A percentile compares a stretch with the other conserved stretches of the same genome.
phyloP scores from a whole-genome alignment of 768 basidiomycete species.

The Termitomyces sp. region DNA sequence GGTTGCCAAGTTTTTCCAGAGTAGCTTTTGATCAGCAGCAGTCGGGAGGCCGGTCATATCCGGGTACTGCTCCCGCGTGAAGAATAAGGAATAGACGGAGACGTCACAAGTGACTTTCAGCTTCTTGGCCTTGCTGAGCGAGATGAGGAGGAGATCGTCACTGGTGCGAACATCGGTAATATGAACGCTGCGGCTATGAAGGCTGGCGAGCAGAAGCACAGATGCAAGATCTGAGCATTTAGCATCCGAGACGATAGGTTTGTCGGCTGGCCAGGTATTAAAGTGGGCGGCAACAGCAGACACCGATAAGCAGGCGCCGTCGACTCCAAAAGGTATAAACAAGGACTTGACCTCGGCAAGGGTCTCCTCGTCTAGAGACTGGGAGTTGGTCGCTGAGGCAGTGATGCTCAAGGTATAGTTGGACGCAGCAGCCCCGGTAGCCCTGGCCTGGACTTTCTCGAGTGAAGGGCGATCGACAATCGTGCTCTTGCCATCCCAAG shows the following conservation, averaged over 20 bases:
- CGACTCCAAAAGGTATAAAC: conserved; percentile 74
- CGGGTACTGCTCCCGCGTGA: conserved; percentile 72
- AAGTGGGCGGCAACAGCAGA: conserved; percentile 84
- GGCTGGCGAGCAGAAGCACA: conserved; percentile 87
- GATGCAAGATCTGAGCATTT: conserved; percentile 91
- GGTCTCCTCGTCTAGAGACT: conserved; percentile 66
- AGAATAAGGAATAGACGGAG: conserved; percentile 89
- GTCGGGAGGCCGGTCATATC: conserved; percentile 64
- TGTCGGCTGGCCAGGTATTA: conserved; percentile 84
- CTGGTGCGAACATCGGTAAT: conserved; percentile 83
- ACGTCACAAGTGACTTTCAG: conserved; percentile 97
- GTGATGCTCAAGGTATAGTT: conserved; percentile 85
- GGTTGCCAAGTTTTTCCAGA: conserved; percentile 81
- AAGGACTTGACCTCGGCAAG: conserved; percentile 79
- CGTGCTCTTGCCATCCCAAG: conserved; percentile 55
- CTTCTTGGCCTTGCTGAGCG: conserved; percentile 90
- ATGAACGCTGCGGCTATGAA: conserved; percentile 86
- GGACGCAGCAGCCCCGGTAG: conserved; percentile 67
- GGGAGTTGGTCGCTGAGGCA: conserved; percentile 67
- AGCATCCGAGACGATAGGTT: conserved; percentile 93
- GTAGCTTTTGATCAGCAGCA: conserved; percentile 67
- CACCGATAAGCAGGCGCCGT: conserved; percentile 49
- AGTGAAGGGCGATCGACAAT: conserved; percentile 70
- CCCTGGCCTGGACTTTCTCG: conserved; percentile 64
- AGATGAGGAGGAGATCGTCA: conserved; percentile 88